Evolutionary conservation across 352 stramenopile genomes (phyloP).

Genomic region (Phytopythium vexans): DNA sequence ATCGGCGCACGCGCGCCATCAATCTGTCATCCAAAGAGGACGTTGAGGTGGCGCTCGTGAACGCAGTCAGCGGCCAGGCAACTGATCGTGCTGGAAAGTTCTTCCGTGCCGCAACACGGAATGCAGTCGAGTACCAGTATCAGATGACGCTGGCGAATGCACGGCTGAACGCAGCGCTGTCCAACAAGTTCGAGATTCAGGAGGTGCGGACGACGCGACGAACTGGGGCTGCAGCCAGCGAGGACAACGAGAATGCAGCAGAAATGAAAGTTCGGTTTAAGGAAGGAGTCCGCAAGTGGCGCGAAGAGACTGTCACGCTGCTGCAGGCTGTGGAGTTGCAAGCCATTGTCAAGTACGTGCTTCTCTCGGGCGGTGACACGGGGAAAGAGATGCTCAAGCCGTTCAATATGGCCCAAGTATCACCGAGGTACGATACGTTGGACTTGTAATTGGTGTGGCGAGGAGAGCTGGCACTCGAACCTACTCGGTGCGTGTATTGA

Average conservation of each 20-base stretch:
- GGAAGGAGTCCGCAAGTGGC: constrained; percentile 78
- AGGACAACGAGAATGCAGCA: constrained; percentile 6
- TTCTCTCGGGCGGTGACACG: constrained; percentile 75
- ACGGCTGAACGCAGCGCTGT: constrained; percentile 64
- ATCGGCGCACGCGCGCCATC: constrained; percentile 44
- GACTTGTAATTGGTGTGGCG: background rate
- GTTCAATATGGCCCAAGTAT: constrained; percentile 88
- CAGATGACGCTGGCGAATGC: constrained; percentile 69
- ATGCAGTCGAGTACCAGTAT: constrained; percentile 80
- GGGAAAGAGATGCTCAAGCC: constrained; percentile 87
- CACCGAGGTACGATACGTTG: constrained; percentile 36
- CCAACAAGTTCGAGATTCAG: constrained; percentile 56
- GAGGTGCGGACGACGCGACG: constrained; percentile 22
- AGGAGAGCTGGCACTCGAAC: background rate
- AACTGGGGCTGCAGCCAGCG: constrained; percentile 4
- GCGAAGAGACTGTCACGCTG: constrained; percentile 67
- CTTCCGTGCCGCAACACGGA: constrained; percentile 71
- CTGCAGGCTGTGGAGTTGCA: constrained; percentile 65
- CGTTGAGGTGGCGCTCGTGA: constrained; percentile 55
- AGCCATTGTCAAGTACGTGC: constrained; percentile 79
- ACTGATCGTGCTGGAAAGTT: constrained; percentile 70
- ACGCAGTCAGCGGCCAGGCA: constrained; percentile 57
- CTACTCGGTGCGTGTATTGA: background rate
- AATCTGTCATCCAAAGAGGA: constrained; percentile 79
- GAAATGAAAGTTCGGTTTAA: constrained; percentile 77